These are phyloP conservation scores for Larix sibirica DNA, from an alignment of 83 land plant species.

Conservation along the genomic window DNA sequence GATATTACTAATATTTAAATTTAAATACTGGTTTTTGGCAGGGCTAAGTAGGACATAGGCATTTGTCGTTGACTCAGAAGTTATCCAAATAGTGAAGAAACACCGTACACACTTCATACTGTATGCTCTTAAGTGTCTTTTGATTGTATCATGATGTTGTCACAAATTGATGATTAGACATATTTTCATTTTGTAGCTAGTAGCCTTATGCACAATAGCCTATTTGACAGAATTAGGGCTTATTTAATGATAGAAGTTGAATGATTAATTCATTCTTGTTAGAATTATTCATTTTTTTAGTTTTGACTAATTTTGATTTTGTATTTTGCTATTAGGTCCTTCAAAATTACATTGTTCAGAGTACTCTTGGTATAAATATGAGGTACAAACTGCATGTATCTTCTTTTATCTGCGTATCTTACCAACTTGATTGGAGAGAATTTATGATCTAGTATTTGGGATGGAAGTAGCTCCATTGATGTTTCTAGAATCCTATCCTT, in stretches of 20 bases:
- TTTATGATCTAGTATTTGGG: conserved; percentile 28
- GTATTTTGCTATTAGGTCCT: conserved; percentile 11
- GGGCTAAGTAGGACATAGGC: no score
- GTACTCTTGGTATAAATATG: conserved; percentile 54
- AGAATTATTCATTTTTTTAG: not conserved
- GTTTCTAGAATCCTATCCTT: no score
- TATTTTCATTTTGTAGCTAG: no score
- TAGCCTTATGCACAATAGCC: no score
- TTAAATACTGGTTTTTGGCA: no score
- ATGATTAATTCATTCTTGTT: not conserved
- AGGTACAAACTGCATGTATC: conserved; percentile 68
- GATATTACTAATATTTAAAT: no score
- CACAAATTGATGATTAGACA: no score
- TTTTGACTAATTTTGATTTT: not conserved
- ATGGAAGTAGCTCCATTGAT: conserved; percentile 52
- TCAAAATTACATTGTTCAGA: conserved; percentile 10
- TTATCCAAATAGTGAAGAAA: no score
- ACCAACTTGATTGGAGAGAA: conserved; percentile 46
- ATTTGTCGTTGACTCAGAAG: no score
- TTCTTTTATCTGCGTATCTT: conserved; percentile 63
- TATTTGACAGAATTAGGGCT: not conserved
- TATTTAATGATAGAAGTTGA: not conserved
- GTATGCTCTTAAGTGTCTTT: no score
- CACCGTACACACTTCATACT: no score
- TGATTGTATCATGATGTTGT: no score